Percentiles rank a stretch among this genome's conserved stretches.
Evolutionary conservation across 2,329 filamentous ascomycete genomes (phyloP).

Genomic region (Fusarium albosuccineum): DNA sequence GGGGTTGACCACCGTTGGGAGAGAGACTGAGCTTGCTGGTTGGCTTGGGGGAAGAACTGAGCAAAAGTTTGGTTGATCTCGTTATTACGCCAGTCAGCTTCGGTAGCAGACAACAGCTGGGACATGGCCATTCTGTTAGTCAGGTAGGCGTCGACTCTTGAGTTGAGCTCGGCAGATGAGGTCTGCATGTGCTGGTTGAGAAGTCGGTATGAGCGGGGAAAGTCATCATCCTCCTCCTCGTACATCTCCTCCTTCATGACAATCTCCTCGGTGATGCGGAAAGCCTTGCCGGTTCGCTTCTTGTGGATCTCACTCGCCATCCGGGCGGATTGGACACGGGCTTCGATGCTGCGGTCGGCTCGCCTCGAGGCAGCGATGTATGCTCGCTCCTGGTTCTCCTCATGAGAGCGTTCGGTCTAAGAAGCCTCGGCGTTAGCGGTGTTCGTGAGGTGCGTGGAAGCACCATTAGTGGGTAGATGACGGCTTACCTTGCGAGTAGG

Average conservation of each 20-base stretch:
- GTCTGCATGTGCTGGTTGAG: constrained; percentile 74
- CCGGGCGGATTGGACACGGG: constrained; percentile 86
- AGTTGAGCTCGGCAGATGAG: constrained; percentile 71
- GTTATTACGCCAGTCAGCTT: constrained; percentile 58
- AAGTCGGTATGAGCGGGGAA: constrained; percentile 74
- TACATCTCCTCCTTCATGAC: constrained; percentile 96
- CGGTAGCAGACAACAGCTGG: constrained; percentile 52
- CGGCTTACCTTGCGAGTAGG: constrained; percentile 47
- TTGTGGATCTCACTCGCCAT: constrained; percentile 94
- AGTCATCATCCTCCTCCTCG: constrained; percentile 90
- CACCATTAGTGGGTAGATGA: not conserved
- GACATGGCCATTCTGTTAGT: constrained; percentile 59
- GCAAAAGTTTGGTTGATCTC: constrained; percentile 63
- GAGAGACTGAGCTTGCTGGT: constrained; percentile 44
- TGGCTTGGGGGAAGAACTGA: constrained; percentile 59
- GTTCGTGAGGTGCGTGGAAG: not conserved
- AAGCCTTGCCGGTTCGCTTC: constrained; percentile 83
- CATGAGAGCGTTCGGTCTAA: constrained; percentile 80
- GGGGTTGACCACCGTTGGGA: constrained; percentile 41
- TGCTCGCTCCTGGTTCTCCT: constrained; percentile 87
- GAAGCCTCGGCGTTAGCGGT: constrained; percentile 8
- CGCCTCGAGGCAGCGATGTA: constrained; percentile 93
- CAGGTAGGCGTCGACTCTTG: constrained; percentile 66
- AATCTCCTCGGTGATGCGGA: constrained; percentile 87
- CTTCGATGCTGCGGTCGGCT: constrained; percentile 88